A percentile compares a stretch with the other conserved stretches of the same genome.
Evolutionary conservation across 2,329 filamentous ascomycete genomes (phyloP).

Genomic region (Torrubiellomyces zombiae): DNA sequence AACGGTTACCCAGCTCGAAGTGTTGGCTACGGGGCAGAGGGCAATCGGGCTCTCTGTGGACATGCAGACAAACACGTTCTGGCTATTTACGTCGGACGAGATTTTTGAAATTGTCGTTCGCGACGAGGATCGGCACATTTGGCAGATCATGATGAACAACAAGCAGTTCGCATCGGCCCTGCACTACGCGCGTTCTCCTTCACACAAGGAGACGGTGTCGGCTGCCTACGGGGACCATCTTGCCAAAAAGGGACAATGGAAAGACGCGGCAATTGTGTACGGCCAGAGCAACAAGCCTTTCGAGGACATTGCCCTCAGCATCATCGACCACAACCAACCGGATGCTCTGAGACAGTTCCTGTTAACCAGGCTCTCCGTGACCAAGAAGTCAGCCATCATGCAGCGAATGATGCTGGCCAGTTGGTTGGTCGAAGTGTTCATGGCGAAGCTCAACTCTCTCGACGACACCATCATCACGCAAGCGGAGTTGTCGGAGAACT

Average conservation of each 20-base stretch:
- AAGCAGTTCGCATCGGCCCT: conserved; percentile 82
- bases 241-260: conserved; percentile 62
- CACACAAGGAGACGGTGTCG: conserved; percentile 80
- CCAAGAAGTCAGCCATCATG: conserved; percentile 76
- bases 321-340: conserved; percentile 80
- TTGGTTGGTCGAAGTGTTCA: conserved; percentile 92
- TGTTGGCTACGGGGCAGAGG: conserved; percentile 64
- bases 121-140: conserved; percentile 83
- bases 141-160: conserved; percentile 79
- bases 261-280: conserved; percentile 78
- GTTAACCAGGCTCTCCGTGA: conserved; percentile 61
- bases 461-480: conserved; percentile 89
- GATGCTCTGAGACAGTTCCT: conserved; percentile 87
- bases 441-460: conserved; percentile 88
- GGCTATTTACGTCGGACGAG: conserved; percentile 81
- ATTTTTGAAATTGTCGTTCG: conserved; percentile 88
- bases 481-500: conserved; percentile 58
- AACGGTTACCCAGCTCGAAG: conserved; percentile 72
- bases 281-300: conserved; percentile 94
- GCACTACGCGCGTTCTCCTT: conserved; percentile 61
- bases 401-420: conserved; percentile 89
- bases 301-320: conserved; percentile 80
- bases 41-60: conserved; percentile 78
- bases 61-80: conserved; percentile 89
- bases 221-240: conserved; percentile 84